These are phyloP conservation scores for Russula foetens DNA, from an alignment of 768 basidiomycete genomes.

Conservation along the genomic window DNA sequence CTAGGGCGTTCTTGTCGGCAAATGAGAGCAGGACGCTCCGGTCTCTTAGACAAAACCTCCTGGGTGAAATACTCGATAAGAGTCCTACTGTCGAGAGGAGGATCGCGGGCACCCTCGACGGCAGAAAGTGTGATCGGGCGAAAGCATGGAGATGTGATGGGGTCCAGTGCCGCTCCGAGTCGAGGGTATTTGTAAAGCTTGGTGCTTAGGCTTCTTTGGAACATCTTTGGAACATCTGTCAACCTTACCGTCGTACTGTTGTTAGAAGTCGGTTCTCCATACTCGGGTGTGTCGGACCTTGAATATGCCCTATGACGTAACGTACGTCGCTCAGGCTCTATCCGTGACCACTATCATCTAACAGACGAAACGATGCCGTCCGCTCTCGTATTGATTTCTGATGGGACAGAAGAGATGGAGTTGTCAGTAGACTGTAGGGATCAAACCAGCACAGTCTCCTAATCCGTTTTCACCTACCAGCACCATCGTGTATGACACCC, in stretches of 20 bases:
- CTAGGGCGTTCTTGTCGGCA: conserved; percentile 50
- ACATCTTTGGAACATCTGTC: too few relatives aligned
- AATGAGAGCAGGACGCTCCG: conserved; percentile 51
- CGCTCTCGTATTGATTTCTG: conserved; percentile 65
- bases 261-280: neutral
- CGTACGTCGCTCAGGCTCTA: too few relatives aligned
- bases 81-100: conserved; percentile 48
- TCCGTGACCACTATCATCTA: too few relatives aligned
- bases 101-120: conserved; percentile 48
- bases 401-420: conserved; percentile 88
- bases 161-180: too few relatives aligned
- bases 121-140: conserved; percentile 37
- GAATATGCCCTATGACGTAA: too few relatives aligned
- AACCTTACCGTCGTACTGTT: too few relatives aligned
- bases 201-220: neutral
- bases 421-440: conserved; percentile 42
- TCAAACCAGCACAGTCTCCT: neutral
- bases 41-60: conserved; percentile 44
- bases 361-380: conserved; percentile 30
- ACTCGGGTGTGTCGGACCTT: too few relatives aligned
- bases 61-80: conserved; percentile 53
- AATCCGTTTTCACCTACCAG: conserved; percentile 29
- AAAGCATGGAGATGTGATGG: neutral
- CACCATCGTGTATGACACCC: conserved; percentile 74
- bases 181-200: neutral